Conservation (phyloP, 768 basidiomycete species). For the Amanita jacksonii region DNA sequence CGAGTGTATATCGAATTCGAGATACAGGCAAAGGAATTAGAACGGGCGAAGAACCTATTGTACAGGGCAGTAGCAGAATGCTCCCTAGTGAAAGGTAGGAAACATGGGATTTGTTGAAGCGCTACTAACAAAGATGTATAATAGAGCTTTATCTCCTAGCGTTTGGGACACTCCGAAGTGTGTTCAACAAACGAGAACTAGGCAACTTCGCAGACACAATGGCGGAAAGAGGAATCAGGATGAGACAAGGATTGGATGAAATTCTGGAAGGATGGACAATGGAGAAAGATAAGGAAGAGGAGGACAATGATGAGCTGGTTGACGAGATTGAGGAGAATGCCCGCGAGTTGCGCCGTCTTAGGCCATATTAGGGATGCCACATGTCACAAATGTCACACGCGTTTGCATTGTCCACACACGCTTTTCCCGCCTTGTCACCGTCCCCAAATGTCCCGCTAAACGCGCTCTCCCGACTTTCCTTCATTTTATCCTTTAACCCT, state of each 20-base stretch:
- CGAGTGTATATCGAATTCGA: conserved; percentile 70
- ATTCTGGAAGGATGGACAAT: conserved; percentile 35
- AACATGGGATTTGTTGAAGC: conserved; percentile 2
- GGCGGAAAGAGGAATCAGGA: conserved; percentile 64
- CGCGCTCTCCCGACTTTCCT: conserved; percentile 7
- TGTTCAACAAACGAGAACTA: conserved; percentile 53
- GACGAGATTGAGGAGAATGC: conserved; percentile 58
- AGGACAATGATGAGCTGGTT: conserved; percentile 20
- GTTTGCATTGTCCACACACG: conserved; percentile 1
- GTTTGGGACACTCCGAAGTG: conserved; percentile 58
- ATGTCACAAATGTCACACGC: conserved; percentile 3
- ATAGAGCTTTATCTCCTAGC: conserved; percentile 71
- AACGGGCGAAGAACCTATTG: conserved; percentile 62
- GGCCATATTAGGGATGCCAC: conserved; percentile 41
- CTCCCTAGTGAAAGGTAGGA: conserved; percentile 63
- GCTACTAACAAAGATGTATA: background rate
- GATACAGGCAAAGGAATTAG: conserved; percentile 47
- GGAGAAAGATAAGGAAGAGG: conserved; percentile 22
- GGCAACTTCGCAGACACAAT: conserved; percentile 58
- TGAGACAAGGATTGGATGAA: conserved; percentile 55
- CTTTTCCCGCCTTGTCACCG: conserved; percentile 7
- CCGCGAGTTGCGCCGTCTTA: conserved; percentile 46
- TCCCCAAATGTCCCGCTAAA: conserved; percentile 6
- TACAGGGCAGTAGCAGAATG: conserved; percentile 69
- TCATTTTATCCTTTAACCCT: conserved; percentile 6